These are phyloP conservation scores for Solanum hybrid DNA, from an alignment of 305 asterid genomes.

Conservation along the genomic window DNA sequence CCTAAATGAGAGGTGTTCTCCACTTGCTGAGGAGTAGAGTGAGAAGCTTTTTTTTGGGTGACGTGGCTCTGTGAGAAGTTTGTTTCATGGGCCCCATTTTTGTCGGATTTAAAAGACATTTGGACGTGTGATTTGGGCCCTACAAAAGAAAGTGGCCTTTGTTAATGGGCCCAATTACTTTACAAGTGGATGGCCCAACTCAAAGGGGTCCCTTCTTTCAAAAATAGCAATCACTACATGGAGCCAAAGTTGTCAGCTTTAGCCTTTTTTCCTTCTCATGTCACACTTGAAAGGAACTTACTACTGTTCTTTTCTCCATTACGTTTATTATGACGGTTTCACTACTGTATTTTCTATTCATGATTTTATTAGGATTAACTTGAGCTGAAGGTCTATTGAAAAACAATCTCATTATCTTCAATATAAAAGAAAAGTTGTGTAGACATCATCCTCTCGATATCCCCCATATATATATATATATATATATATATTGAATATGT, in stretches of 20 bases:
- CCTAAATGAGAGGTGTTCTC: neutral
- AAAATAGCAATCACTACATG: conserved; percentile 3
- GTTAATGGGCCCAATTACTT: conserved; percentile 3
- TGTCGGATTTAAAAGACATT: neutral
- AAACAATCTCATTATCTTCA: neutral
- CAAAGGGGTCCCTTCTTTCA: conserved; percentile 2
- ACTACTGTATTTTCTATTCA: neutral
- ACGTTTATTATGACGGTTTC: neutral
- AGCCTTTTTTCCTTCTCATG: neutral
- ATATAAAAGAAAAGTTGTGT: neutral
- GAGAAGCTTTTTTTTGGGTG: neutral
- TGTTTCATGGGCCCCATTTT: conserved; percentile 6
- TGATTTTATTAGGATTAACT: neutral
- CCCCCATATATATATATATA: neutral
- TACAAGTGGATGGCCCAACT: conserved; percentile 6
- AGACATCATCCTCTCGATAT: neutral
- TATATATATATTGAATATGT: no score
- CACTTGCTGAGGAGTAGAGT: neutral
- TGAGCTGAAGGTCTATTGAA: neutral
- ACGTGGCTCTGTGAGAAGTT: neutral
- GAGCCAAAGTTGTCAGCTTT: conserved; percentile 14
- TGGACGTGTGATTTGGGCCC: conserved; percentile 6
- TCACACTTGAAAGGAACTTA: neutral
- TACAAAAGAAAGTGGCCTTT: neutral
- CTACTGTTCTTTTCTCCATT: neutral